These are phyloP conservation scores for Biscutella laevigata DNA, from an alignment of 441 rosid species.

Conservation along the genomic window DNA sequence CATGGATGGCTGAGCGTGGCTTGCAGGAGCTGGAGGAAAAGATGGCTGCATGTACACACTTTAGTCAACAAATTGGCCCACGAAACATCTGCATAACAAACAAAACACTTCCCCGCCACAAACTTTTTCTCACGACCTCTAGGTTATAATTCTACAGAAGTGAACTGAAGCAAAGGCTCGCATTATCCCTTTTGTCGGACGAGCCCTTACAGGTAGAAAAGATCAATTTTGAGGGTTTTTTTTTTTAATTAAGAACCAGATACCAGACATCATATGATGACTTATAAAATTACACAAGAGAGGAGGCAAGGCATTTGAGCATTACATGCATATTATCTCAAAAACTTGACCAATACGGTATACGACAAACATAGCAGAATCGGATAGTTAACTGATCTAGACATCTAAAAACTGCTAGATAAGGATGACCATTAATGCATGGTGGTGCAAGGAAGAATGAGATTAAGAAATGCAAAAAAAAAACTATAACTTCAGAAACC, in stretches of 20 bases:
- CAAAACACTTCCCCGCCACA: background rate
- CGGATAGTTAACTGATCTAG: slow-evolving; percentile 10
- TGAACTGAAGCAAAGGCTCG: slow-evolving; percentile 1
- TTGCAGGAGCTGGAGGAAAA: slow-evolving; percentile 43
- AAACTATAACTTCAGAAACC: slow-evolving; percentile 37
- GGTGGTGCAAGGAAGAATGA: background rate
- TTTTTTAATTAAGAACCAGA: background rate
- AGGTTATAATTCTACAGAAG: slow-evolving; percentile 7
- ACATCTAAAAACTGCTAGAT: slow-evolving; percentile 16
- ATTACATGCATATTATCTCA: slow-evolving; percentile 5
- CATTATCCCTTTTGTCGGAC: background rate
- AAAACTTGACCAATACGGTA: slow-evolving; percentile 9
- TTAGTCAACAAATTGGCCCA: slow-evolving; percentile 7
- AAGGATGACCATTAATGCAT: slow-evolving; percentile 5
- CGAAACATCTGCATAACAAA: slow-evolving; percentile 9
- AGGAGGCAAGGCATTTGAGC: background rate
- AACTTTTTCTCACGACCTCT: background rate
- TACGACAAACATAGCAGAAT: background rate
- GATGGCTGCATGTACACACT: slow-evolving; percentile 38
- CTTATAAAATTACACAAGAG: background rate
- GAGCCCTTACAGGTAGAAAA: background rate
- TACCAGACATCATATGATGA: background rate
- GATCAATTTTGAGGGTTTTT: background rate
- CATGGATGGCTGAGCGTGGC: slow-evolving; percentile 43
- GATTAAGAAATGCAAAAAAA: slow-evolving; percentile 10